Evolutionary conservation across 2,329 filamentous ascomycete species (phyloP).

Genomic region (Ascochyta rabiei): DNA sequence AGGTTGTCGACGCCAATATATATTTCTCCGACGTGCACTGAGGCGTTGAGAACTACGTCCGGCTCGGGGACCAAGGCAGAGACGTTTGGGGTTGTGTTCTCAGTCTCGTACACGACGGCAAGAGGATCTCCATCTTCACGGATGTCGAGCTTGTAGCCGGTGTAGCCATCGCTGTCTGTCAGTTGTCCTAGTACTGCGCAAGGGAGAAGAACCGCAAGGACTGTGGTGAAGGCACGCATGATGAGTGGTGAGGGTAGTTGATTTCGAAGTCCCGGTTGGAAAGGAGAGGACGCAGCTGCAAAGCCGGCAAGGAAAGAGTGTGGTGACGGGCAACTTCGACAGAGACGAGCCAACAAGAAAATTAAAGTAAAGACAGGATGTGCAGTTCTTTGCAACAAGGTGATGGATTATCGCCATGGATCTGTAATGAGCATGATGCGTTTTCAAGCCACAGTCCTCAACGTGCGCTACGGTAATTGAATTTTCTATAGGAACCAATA

Average conservation of each 20-base stretch:
- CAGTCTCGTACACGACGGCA: constrained; percentile 61
- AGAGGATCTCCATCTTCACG: constrained; percentile 57
- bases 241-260: constrained; percentile 10
- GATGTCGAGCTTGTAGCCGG: constrained; percentile 60
- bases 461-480: constrained; percentile 37
- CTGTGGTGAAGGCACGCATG: constrained; percentile 33
- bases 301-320: constrained; percentile 21
- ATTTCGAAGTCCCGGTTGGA: background rate
- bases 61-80: constrained; percentile 55
- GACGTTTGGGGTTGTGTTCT: constrained; percentile 52
- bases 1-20: constrained; percentile 64
- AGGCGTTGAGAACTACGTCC: constrained; percentile 67
- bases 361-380: constrained; percentile 20
- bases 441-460: constrained; percentile 14
- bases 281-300: constrained; percentile 33
- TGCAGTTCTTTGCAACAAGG: constrained; percentile 14
- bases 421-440: constrained; percentile 28
- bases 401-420: constrained; percentile 30
- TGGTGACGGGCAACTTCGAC: constrained; percentile 21
- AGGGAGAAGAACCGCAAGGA: constrained; percentile 40
- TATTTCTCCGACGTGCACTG: constrained; percentile 64
- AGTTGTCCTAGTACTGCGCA: constrained; percentile 42
- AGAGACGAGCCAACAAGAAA: constrained; percentile 16
- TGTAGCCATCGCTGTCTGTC: constrained; percentile 56
- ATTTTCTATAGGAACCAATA: constrained; percentile 25